Conservation (phyloP, 441 rosid species). For the Arabidopsis lyrata region DNA sequence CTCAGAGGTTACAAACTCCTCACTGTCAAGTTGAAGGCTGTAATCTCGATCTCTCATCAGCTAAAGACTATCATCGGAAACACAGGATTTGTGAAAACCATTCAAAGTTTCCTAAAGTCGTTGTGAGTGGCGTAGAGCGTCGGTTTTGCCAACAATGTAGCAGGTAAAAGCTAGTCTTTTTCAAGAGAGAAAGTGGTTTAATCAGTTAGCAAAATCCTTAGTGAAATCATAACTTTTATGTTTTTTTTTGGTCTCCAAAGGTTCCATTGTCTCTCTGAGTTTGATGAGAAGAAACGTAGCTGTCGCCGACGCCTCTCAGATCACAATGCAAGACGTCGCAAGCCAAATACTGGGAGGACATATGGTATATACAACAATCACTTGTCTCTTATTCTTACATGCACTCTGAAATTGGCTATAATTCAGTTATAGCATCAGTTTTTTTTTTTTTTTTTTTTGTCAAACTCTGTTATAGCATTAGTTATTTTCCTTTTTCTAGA, state of each 20-base stretch:
- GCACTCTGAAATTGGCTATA: not conserved
- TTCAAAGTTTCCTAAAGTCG: slow-evolving; percentile 82
- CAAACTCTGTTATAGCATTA: not conserved
- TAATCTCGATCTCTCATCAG: slow-evolving; percentile 76
- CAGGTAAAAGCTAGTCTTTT: slow-evolving; percentile 55
- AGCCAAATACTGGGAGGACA: slow-evolving; percentile 62
- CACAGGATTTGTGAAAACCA: slow-evolving; percentile 85
- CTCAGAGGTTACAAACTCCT: slow-evolving; percentile 51
- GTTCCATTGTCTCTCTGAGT: slow-evolving; percentile 86
- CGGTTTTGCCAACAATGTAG: slow-evolving; percentile 98
- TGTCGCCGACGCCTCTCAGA: slow-evolving; percentile 90
- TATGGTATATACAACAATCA: slow-evolving; percentile 36
- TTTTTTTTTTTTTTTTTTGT: not conserved
- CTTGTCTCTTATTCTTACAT: not conserved
- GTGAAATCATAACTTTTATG: slow-evolving; percentile 8
- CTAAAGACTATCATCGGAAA: slow-evolving; percentile 84
- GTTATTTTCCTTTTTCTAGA: not conserved
- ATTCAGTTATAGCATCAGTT: not conserved
- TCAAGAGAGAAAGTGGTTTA: not conserved
- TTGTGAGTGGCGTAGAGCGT: slow-evolving; percentile 77
- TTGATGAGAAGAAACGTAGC: slow-evolving; percentile 94
- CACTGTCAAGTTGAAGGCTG: slow-evolving; percentile 90
- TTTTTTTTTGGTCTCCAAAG: slow-evolving; percentile 50
- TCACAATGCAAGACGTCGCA: slow-evolving; percentile 97
- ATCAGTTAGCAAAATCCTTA: slow-evolving; percentile 5